These are phyloP conservation scores for Daedalea quercina DNA, from an alignment of 768 basidiomycete species.

Conservation along the genomic window DNA sequence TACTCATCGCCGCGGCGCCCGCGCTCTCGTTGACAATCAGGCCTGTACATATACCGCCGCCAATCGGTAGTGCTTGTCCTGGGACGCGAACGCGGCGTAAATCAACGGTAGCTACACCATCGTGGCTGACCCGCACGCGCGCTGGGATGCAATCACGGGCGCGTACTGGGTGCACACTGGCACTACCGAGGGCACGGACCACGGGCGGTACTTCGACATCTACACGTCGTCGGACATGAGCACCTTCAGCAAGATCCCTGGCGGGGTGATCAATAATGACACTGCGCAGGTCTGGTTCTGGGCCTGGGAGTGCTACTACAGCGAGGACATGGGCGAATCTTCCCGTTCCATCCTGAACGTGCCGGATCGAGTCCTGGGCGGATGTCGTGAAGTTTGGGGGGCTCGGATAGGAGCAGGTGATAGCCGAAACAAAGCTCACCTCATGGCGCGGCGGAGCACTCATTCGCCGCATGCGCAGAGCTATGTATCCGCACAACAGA, in stretches of 20 bases:
- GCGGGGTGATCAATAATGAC: conserved; percentile 5
- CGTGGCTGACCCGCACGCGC: conserved; percentile 3
- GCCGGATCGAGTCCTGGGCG: too few relatives aligned
- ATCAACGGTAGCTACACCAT: neutral
- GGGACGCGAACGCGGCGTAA: conserved; percentile 2
- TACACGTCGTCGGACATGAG: conserved; percentile 5
- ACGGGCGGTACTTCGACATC: conserved; percentile 2
- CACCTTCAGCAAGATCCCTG: conserved; percentile 1
- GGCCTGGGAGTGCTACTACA: conserved; percentile 6
- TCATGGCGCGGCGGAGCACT: too few relatives aligned
- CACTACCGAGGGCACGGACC: conserved; percentile 3
- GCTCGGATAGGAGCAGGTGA: too few relatives aligned
- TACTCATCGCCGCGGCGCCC: too few relatives aligned
- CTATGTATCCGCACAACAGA: too few relatives aligned
- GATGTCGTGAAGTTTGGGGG: too few relatives aligned
- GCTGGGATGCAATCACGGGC: conserved; percentile 1
- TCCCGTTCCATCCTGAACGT: too few relatives aligned
- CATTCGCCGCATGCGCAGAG: too few relatives aligned
- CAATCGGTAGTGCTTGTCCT: neutral
- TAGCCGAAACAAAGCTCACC: too few relatives aligned
- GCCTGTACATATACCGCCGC: too few relatives aligned
- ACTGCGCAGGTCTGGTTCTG: conserved; percentile 3
- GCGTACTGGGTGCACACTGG: conserved; percentile 2
- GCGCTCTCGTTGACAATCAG: too few relatives aligned
- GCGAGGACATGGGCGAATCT: neutral